A percentile compares a stretch with the other conserved stretches of the same genome.
Conservation (phyloP, 2,329 filamentous ascomycete genomes). For the Neofusicoccum laricinum region DNA sequence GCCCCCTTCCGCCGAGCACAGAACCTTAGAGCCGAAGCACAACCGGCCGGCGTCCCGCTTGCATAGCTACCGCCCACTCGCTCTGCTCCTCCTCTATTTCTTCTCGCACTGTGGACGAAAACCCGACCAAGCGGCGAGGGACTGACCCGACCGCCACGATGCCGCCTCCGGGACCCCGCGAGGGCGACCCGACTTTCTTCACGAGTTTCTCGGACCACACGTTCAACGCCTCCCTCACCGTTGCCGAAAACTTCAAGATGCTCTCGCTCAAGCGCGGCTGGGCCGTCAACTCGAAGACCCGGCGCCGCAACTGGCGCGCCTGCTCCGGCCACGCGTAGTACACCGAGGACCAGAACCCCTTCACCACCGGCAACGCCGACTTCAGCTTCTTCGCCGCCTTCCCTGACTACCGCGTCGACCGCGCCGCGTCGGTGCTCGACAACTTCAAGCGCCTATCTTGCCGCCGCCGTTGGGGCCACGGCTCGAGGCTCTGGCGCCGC, state of each 20-base stretch:
- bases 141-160: neutral
- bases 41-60: too few relatives aligned
- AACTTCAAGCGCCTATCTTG: constrained; percentile 2
- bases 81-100: neutral
- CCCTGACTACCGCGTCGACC: neutral
- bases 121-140: neutral
- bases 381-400: neutral
- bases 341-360: neutral
- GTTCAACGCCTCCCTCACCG: neutral
- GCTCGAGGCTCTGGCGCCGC: constrained; percentile 17
- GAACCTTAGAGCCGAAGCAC: too few relatives aligned
- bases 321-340: constrained; percentile 19
- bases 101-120: neutral
- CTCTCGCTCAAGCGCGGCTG: neutral
- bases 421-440: neutral
- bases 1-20: too few relatives aligned
- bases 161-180: neutral
- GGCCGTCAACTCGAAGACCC: neutral
- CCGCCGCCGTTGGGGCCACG: neutral
- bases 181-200: neutral
- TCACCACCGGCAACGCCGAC: neutral
- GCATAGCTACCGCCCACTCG: too few relatives aligned
- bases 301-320: constrained; percentile 20
- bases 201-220: neutral
- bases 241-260: neutral